Conservation (phyloP, 805 yeast genomes). For the Lachancea sp. region DNA sequence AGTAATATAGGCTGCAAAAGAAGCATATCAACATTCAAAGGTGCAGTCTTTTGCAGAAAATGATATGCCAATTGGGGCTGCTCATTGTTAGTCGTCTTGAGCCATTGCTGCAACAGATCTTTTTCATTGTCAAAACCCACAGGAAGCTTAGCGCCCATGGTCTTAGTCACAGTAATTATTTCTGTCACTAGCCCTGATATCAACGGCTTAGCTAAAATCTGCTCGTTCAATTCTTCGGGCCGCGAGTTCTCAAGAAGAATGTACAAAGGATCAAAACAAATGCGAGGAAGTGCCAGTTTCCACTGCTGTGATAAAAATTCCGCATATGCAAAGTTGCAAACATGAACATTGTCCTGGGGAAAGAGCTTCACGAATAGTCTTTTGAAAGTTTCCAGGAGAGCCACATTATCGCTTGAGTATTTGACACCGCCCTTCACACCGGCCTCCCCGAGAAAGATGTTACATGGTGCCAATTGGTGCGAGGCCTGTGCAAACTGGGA, state of each 20-base stretch:
- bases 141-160: slow-evolving; percentile 70
- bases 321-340: slow-evolving; percentile 24
- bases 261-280: slow-evolving; percentile 71
- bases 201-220: slow-evolving; percentile 79
- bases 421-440: slow-evolving; percentile 11
- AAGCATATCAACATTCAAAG: slow-evolving; percentile 63
- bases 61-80: slow-evolving; percentile 62
- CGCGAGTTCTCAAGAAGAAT: slow-evolving; percentile 65
- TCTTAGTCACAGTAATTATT: slow-evolving; percentile 61
- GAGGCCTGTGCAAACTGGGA: slow-evolving; percentile 33
- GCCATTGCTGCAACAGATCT: slow-evolving; percentile 50
- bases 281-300: slow-evolving; percentile 74
- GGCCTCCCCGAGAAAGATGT: slow-evolving; percentile 41
- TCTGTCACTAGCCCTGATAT: slow-evolving; percentile 75
- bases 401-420: slow-evolving; percentile 18
- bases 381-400: slow-evolving; percentile 27
- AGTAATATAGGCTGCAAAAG: slow-evolving; percentile 79
- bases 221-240: slow-evolving; percentile 52
- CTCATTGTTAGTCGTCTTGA: slow-evolving; percentile 34
- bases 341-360: slow-evolving; percentile 36
- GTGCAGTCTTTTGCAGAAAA: slow-evolving; percentile 48
- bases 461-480: slow-evolving; percentile 37
- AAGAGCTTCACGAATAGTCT: slow-evolving; percentile 28
- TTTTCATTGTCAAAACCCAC: slow-evolving; percentile 64
- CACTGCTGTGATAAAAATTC: slow-evolving; percentile 73